Evolutionary conservation across 140 eudicot genomes (phyloP), one percentile per base, ranked within the genome.

Genomic region (Stevia rebaudiana): DNA sequence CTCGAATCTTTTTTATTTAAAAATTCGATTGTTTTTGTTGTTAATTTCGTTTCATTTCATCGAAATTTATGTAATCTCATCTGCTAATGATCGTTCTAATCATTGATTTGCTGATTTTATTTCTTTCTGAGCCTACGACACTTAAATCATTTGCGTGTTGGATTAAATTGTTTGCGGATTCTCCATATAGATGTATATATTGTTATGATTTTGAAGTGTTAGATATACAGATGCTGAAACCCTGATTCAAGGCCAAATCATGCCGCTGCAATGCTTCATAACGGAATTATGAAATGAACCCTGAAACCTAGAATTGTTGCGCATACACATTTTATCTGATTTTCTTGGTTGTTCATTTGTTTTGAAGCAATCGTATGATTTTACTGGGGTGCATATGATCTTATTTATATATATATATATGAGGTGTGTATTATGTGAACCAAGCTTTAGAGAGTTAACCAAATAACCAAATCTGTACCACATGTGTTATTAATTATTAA

Each of bases 201-300:
- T 19, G 55, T 19, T 48, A 48, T 40, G 31, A 39, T 67, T 53
- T 25, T 35, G 39, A 50, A 51, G 21, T 36, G 71, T 66, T 47
- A 6, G 44, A 10, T 65, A 16, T 65, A 0, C 9, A 24, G 1
- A 61, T 61, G 39, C n/a, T 42, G n/a, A n/a, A n/a, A n/a, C n/a
- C n/a, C n/a, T n/a, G n/a, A n/a, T n/a, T n/a, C n/a, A n/a, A n/a
- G n/a, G n/a, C n/a, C n/a, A n/a, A n/a, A n/a, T n/a, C n/a, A n/a
- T n/a, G n/a, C n/a, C n/a, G n/a, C n/a, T n/a, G n/a, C n/a, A n/a
- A 24, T 53, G 0, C 37, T 61, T 37, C 52, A 1, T 62, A 42
- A 62, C n/a, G 9, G 16, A 23, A 62, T 24, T 41, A 62, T 62
- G 68, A 51, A 47, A 30, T 47, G 6, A 47, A 11, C 59, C 42